A percentile compares a stretch with the other conserved stretches of the same genome.
phyloP scores from a whole-genome alignment of 2,329 filamentous ascomycete genomes.

The Fusarium sarcochroum region DNA sequence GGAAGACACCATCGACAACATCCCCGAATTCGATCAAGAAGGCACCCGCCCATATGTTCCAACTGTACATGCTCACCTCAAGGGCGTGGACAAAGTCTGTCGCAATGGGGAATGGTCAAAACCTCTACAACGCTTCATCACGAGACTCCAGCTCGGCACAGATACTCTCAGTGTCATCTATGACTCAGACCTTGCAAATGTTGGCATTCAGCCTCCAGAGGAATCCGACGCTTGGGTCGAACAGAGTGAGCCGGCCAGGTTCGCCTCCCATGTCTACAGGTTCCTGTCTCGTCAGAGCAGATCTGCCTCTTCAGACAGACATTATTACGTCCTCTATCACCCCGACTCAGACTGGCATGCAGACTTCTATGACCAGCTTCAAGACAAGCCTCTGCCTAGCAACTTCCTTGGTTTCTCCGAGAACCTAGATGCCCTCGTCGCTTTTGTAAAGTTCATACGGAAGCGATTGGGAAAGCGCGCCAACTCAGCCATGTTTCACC shows the following conservation, averaged over 20 bases:
- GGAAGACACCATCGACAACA: conserved; percentile 18
- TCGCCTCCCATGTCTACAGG: conserved; percentile 30
- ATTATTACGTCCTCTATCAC: conserved; percentile 37
- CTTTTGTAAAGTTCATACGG: conserved; percentile 30
- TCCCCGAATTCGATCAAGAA: conserved; percentile 12
- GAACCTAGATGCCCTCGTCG: conserved; percentile 35
- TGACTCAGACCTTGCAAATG: conserved; percentile 29
- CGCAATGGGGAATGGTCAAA: conserved; percentile 36
- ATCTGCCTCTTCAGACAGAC: conserved; percentile 26
- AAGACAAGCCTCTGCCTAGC: conserved; percentile 32
- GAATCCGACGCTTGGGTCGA: conserved; percentile 29
- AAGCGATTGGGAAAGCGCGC: conserved; percentile 34
- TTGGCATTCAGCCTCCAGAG: conserved; percentile 31
- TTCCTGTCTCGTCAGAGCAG: conserved; percentile 31
- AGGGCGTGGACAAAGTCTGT: conserved; percentile 28
- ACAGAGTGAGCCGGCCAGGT: conserved; percentile 26
- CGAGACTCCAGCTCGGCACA: conserved; percentile 29
- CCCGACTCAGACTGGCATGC: conserved; percentile 33
- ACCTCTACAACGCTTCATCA: conserved; percentile 29
- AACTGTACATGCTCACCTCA: conserved; percentile 28
- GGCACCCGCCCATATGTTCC: conserved; percentile 13
- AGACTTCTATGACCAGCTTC: conserved; percentile 30
- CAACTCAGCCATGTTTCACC: conserved; percentile 33
- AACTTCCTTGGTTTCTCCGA: conserved; percentile 38
- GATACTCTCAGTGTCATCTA: conserved; percentile 29